These are phyloP conservation scores for Lepiota venenata DNA, from an alignment of 768 basidiomycete genomes.

Conservation along the genomic window DNA sequence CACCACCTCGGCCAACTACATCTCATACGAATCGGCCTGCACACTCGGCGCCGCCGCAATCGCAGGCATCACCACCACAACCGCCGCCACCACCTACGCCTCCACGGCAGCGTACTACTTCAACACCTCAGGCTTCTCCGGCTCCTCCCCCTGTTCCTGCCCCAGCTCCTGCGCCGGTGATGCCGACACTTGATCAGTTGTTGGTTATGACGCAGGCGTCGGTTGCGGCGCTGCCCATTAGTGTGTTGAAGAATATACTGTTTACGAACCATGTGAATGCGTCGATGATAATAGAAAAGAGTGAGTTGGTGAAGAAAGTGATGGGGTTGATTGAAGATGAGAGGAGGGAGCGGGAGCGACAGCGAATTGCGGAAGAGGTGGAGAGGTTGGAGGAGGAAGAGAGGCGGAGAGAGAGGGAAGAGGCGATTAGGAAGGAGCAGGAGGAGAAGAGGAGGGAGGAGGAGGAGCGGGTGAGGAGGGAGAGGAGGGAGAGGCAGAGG, in stretches of 20 bases:
- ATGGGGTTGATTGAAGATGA: slow-evolving; percentile 62
- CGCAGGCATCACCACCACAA: slow-evolving; percentile 14
- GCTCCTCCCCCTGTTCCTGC: slow-evolving; percentile 8
- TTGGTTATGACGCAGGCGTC: slow-evolving; percentile 56
- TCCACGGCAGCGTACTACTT: slow-evolving; percentile 13
- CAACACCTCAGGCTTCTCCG: slow-evolving; percentile 12
- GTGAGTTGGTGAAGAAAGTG: slow-evolving; percentile 76
- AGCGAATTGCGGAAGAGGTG: slow-evolving; percentile 39
- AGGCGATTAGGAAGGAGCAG: slow-evolving; percentile 31
- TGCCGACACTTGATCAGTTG: slow-evolving; percentile 68
- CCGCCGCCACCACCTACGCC: slow-evolving; percentile 18
- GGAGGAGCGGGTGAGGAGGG: slow-evolving; percentile 14
- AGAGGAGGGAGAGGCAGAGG: slow-evolving; percentile 19
- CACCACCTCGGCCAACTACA: slow-evolving; percentile 14
- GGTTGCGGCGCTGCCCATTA: slow-evolving; percentile 61
- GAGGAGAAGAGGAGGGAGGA: slow-evolving; percentile 13
- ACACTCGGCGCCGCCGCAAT: slow-evolving; percentile 15
- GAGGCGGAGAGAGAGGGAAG: slow-evolving; percentile 32
- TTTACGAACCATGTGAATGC: slow-evolving; percentile 82
- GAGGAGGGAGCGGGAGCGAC: slow-evolving; percentile 46
- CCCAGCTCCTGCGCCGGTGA: slow-evolving; percentile 30
- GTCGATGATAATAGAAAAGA: slow-evolving; percentile 80
- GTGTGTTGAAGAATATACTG: slow-evolving; percentile 73
- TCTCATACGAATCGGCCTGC: slow-evolving; percentile 9
- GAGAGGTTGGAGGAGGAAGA: slow-evolving; percentile 41